phyloP scores from a whole-genome alignment of 2,329 filamentous ascomycete species.

The Phialemonium atrogriseum region DNA sequence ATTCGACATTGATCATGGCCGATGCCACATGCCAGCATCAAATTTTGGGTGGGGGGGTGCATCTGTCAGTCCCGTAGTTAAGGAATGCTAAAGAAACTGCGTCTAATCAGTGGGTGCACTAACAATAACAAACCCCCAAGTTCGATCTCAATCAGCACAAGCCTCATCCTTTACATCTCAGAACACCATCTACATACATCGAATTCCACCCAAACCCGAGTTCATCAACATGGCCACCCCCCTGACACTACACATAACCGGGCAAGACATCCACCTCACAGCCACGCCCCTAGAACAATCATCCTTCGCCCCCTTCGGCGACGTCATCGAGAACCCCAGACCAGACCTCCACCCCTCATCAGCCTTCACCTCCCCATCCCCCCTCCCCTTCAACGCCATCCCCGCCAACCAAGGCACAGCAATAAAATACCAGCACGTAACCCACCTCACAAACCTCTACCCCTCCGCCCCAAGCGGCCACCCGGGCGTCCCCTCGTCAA shows the following conservation, averaged over 20 bases:
- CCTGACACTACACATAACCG: conserved; percentile 32
- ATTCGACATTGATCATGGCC: too few relatives aligned
- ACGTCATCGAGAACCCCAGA: conserved; percentile 68
- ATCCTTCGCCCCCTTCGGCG: conserved; percentile 72
- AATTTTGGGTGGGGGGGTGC: too few relatives aligned
- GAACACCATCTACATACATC: too few relatives aligned
- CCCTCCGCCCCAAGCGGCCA: conserved; percentile 50
- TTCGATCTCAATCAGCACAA: too few relatives aligned
- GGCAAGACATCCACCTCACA: conserved; percentile 38
- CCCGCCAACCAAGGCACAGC: conserved; percentile 81
- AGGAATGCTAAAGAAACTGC: too few relatives aligned
- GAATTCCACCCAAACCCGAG: too few relatives aligned
- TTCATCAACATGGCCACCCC: conserved; percentile 6
- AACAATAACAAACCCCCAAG: too few relatives aligned
- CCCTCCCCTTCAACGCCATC: conserved; percentile 39
- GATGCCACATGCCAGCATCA: too few relatives aligned
- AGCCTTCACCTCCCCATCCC: conserved; percentile 10
- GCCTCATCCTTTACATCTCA: too few relatives aligned
- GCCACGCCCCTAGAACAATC: conserved; percentile 59
- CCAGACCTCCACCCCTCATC: conserved; percentile 43
- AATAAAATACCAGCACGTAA: conserved; percentile 76
- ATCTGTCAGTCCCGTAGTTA: too few relatives aligned
- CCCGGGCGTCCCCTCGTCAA: conserved; percentile 59
- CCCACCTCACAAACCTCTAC: conserved; percentile 66
- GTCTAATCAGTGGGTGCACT: too few relatives aligned